A percentile compares a stretch with the other conserved stretches of the same genome.
phyloP scores from a whole-genome alignment of 208 protist species.

The Crithidia expoeki region DNA sequence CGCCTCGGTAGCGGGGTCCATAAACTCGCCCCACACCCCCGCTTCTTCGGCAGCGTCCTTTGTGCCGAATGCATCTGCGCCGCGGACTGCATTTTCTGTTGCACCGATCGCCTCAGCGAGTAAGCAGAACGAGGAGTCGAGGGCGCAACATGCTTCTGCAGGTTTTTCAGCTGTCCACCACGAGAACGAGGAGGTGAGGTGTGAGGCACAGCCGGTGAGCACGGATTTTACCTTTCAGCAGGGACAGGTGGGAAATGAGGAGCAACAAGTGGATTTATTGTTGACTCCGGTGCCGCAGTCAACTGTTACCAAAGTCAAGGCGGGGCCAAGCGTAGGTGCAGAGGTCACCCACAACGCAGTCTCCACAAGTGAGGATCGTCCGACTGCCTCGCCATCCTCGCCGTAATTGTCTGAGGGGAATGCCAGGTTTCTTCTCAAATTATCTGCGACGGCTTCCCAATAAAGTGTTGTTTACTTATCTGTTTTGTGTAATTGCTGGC shows the following conservation, averaged over 20 bases:
- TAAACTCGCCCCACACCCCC: constrained; percentile 8
- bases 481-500: background rate
- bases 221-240: too few relatives aligned
- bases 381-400: background rate
- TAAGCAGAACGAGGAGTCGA: background rate
- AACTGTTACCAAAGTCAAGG: background rate
- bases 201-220: too few relatives aligned
- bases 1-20: constrained; percentile 2
- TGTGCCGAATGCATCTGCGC: background rate
- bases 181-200: background rate
- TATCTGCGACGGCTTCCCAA: too few relatives aligned
- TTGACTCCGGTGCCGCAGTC: background rate
- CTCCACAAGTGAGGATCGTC: background rate
- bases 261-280: background rate
- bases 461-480: too few relatives aligned
- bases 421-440: background rate
- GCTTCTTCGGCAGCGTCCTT: constrained; percentile 10
- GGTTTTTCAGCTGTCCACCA: background rate
- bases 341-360: background rate
- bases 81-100: background rate
- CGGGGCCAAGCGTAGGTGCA: background rate
- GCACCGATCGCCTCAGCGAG: background rate
- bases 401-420: background rate
- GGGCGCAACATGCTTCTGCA: background rate
- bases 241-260: background rate